Conservation (phyloP, 78 protist species). For the Planoprotostelium fungivorum region DNA sequence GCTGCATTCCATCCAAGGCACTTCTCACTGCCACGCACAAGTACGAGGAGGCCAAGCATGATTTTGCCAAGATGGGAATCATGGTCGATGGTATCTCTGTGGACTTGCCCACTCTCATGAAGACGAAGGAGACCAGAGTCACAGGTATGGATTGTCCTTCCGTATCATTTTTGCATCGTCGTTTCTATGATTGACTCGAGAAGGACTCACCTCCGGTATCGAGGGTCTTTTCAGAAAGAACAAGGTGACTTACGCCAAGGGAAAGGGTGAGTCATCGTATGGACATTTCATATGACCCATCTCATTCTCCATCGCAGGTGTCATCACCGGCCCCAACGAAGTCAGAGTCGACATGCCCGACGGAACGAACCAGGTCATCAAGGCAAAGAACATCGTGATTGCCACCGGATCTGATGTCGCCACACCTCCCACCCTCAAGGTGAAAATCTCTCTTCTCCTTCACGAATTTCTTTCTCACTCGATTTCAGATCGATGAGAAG, state of each 20-base stretch:
- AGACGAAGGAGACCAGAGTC: conserved; percentile 80
- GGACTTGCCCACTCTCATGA: conserved; percentile 76
- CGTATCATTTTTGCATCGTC: neutral
- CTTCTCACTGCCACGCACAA: conserved; percentile 95
- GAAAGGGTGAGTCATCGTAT: no score
- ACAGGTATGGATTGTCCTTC: no score
- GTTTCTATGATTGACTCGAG: neutral
- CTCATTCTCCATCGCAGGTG: no score
- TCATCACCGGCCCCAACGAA: conserved; percentile 31
- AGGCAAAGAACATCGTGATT: conserved; percentile 86
- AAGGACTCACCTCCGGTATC: conserved; percentile 84
- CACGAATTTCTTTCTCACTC: neutral
- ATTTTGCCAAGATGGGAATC: conserved; percentile 75
- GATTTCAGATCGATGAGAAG: conserved; percentile 79
- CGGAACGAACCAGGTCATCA: conserved; percentile 39
- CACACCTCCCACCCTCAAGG: conserved; percentile 62
- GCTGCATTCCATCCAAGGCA: conserved; percentile 99
- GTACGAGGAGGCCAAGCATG: conserved; percentile 77
- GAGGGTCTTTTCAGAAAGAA: conserved; percentile 96
- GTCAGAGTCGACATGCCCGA: conserved; percentile 66
- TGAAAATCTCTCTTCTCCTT: neutral
- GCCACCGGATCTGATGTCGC: conserved; percentile 95
- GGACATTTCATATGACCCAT: no score
- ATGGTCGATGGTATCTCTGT: conserved; percentile 44
- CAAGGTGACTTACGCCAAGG: conserved; percentile 84